phyloP scores from a whole-genome alignment of 169 alveolate species.

The Blepharisma undulans region DNA sequence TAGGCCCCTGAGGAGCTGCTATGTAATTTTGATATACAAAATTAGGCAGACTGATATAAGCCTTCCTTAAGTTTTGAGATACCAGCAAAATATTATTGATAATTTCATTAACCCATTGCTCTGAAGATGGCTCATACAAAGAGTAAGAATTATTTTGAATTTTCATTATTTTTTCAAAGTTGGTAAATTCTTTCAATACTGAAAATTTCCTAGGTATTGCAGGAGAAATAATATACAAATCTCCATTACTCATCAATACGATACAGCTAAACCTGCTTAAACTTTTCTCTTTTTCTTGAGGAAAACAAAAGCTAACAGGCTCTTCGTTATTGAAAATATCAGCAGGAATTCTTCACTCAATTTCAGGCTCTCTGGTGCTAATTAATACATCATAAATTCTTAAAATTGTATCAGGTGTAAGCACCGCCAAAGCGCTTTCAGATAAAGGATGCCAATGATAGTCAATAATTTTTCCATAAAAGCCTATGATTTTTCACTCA shows the following conservation, averaged over 20 bases:
- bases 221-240: not conserved
- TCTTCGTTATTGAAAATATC: not conserved
- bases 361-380: not conserved
- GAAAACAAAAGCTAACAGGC: not conserved
- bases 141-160: not conserved
- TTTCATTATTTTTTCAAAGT: not conserved
- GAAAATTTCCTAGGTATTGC: not conserved
- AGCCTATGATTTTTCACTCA: not conserved
- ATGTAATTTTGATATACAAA: not conserved
- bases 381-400: not conserved
- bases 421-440: constrained; percentile 1
- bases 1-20: not conserved
- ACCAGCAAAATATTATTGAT: not conserved
- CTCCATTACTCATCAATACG: not conserved
- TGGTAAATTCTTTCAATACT: not conserved
- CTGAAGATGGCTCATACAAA: not conserved
- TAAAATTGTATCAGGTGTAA: not conserved
- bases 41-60: not conserved
- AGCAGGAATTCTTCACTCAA: not conserved
- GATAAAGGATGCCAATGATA: not conserved
- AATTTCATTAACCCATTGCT: not conserved
- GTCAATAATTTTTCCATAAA: not conserved
- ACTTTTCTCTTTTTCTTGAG: not conserved
- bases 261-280: not conserved
- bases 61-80: not conserved